Base-by-base conservation (phyloP, 2,329 filamentous ascomycete species). In the Stachybotrys elegans region DNA sequence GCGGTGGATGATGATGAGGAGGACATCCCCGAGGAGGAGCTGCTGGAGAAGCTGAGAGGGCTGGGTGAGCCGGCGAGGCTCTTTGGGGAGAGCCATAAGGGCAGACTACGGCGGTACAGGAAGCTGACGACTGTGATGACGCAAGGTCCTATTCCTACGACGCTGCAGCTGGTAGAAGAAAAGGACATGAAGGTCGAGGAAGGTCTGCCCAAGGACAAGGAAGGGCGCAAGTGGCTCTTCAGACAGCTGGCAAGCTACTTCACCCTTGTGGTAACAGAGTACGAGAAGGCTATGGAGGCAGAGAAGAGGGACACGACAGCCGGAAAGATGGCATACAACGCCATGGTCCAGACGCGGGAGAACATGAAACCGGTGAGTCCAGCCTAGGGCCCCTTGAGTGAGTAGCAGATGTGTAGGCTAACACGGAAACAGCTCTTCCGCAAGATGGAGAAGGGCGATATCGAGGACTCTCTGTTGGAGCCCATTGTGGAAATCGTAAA, bases 171-270 rank as follows among this genome's bases (percentile, higher is more conserved):
- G 1, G 83, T 97, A 2, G 80, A 86, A 7, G 91, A 94, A 67
- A 82, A 83, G 61, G 84, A 95, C 53, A 95, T 96, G 88, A 92
- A 91, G 64, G 81, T 97, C 20, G 71, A 80, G 2, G 72, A 75
- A 14, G 73, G 71, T 35, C 68, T 88, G 9, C 78, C 79, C 2
- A 73, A 70, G 55, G 86, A 91, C 53, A 70, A 70, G 17, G 79
- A 83, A 32, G 86, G 73, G 1, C 79, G 82, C 37, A 70, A 76
- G 36, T 90, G 86, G 65, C 71, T 98, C 32, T 92, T 86, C 69
- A 78, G 92, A 11, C 92, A 98, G 65, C 75, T 98, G 44, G 88
- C 87, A 17, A 93, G 88, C 40, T 98, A 96, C 71, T 97, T 98
- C 70, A 94, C 88, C 43, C 89, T 98, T 82, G 81, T 98, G n/a